Conservation (phyloP, 2,329 filamentous ascomycete species). For the Grosmannia huntii region DNA sequence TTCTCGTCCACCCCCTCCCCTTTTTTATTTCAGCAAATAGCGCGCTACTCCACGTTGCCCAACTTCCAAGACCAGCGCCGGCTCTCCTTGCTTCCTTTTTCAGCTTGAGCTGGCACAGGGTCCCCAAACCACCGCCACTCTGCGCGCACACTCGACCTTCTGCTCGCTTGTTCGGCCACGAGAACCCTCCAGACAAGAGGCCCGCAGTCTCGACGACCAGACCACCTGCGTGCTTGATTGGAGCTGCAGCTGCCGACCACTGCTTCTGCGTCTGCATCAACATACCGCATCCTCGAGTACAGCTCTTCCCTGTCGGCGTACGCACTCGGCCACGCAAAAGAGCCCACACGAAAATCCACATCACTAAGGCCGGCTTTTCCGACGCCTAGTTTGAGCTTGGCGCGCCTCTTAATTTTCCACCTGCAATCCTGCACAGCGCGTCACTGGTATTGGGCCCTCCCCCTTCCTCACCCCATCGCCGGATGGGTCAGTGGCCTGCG, state of each 20-base stretch:
- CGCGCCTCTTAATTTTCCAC: conserved; percentile 2
- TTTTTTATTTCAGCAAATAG: conserved; percentile 1
- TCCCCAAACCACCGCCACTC: neutral
- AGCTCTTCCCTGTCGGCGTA: neutral
- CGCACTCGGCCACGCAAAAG: neutral
- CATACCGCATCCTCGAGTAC: neutral
- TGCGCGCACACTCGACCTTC: neutral
- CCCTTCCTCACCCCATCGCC: neutral
- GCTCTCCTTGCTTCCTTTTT: neutral
- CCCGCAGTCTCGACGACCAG: too few relatives aligned
- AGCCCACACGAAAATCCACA: conserved; percentile 1
- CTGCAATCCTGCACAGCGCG: neutral
- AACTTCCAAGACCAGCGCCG: neutral
- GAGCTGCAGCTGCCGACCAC: neutral
- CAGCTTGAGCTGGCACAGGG: conserved; percentile 1
- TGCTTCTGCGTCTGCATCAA: neutral
- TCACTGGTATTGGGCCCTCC: neutral
- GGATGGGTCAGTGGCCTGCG: conserved; percentile 1
- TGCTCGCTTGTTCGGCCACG: neutral
- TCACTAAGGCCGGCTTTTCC: conserved; percentile 3
- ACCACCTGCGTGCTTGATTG: neutral
- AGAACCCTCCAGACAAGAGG: too few relatives aligned
- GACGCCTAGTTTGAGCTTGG: neutral
- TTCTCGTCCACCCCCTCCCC: neutral
- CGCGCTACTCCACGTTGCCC: neutral